phyloP scores from a whole-genome alignment of 2,329 filamentous ascomycete genomes.

The Colletotrichum lupini region DNA sequence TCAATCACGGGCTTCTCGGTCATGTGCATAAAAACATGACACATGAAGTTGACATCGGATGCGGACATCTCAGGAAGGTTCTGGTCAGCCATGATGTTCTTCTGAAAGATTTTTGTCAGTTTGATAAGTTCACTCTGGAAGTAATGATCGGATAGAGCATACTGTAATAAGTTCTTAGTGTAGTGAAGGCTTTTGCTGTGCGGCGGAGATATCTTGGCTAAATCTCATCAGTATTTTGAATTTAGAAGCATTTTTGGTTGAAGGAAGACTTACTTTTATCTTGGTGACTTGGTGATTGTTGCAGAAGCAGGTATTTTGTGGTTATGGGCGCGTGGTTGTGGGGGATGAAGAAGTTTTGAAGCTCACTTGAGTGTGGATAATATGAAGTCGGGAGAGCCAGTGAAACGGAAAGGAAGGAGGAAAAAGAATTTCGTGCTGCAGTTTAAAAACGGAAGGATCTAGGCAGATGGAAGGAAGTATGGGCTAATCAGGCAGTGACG shows the following conservation, averaged over 20 bases:
- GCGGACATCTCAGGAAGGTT: constrained; percentile 46
- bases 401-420: neutral
- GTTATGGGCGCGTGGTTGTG: neutral
- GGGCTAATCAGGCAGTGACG: neutral
- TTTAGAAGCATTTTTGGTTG: rapidly evolving
- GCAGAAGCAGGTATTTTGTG: no score
- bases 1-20: constrained; percentile 57
- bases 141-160: neutral
- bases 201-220: rapidly evolving
- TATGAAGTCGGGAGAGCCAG: neutral
- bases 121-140: neutral
- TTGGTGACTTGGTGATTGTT: neutral
- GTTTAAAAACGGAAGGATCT: no score
- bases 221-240: neutral
- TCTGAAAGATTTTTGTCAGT: neutral
- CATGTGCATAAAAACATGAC: constrained; percentile 56
- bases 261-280: neutral
- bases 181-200: neutral
- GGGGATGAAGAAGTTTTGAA: neutral
- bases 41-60: constrained; percentile 56
- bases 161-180: neutral
- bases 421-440: no score
- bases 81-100: constrained; percentile 44
- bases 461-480: neutral
- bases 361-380: neutral